These are phyloP conservation scores for Gyromitra esculenta DNA, from an alignment of 2,329 filamentous ascomycete genomes.

Conservation along the genomic window DNA sequence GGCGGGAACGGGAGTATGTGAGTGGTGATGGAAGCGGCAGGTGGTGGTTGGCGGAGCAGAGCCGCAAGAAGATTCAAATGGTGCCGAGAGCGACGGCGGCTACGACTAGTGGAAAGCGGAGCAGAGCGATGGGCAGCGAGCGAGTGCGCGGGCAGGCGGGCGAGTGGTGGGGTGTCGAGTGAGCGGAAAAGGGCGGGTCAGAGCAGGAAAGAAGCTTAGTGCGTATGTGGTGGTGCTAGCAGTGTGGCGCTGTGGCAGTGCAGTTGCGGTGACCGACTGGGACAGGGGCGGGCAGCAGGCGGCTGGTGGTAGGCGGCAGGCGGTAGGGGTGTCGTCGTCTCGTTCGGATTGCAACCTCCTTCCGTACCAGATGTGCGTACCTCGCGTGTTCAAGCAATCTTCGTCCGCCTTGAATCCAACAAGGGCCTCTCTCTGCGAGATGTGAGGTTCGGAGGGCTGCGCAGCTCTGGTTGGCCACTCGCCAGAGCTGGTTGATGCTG, in stretches of 20 bases:
- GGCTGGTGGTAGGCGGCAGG: not conserved
- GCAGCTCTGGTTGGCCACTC: conserved; percentile 36
- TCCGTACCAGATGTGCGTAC: conserved; percentile 23
- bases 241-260: conserved; percentile 47
- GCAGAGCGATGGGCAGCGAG: conserved; percentile 28
- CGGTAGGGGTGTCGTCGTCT: conserved; percentile 5
- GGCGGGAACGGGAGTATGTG: conserved; percentile 37
- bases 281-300: not conserved
- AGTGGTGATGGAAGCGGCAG: conserved; percentile 48
- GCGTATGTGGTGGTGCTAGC: conserved; percentile 44
- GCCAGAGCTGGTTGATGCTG: conserved; percentile 14
- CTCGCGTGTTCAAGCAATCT: conserved; percentile 22
- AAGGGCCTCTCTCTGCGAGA: conserved; percentile 21
- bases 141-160: conserved; percentile 45
- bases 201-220: conserved; percentile 44
- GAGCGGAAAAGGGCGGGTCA: conserved; percentile 41
- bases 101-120: conserved; percentile 28
- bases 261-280: conserved; percentile 30
- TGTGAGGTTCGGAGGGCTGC: conserved; percentile 20
- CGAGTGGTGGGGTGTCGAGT: conserved; percentile 48
- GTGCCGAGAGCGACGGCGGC: conserved; percentile 24
- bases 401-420: conserved; percentile 10
- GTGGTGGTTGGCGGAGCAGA: conserved; percentile 49
- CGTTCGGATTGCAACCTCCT: conserved; percentile 12
- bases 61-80: conserved; percentile 46